Base-by-base conservation (phyloP, 2,329 filamentous ascomycete genomes). In the Penicillium crustosum region DNA sequence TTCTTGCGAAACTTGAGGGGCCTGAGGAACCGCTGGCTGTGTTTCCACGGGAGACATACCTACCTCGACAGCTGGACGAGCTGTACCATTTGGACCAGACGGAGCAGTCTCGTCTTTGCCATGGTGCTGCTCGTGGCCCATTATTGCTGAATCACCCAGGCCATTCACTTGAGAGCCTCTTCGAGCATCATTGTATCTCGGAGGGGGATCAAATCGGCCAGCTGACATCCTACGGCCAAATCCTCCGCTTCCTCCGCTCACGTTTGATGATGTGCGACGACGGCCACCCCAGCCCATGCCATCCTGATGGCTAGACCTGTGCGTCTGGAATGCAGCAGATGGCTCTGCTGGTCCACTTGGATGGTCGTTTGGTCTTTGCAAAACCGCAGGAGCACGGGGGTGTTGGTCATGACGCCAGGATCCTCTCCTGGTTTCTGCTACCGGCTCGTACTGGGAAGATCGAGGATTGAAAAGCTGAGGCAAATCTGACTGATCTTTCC, bases 391-490 rank as follows among this genome's bases (percentile, higher is more conserved):
- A 63, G 93, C 88, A 49, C 89, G 86, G 56, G 85, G 82, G 60
- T 84, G 82, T 54, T 81, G 76, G 53, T 94, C 90, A 55, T 86
- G 84, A 51, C 89, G 85, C 62, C 84, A 78, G 31, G 89, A 86
- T 19, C 85, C 86, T 63, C 91, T 86, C 38, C 92, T 87, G 61
- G 78, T 80, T 55, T 96, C 91, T 52, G 84, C 80, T 4, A 93
- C 93, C 17, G 93, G 92, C 71, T 97, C 93, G 66, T 96, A 96
- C 50, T 91, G 88, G 19, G 93, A 93, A 53, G 91, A 96, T 55
- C 95, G 89, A n/a, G 93, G 96, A 72, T 97, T 97, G 78, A 87
- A 97, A 0, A 97, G 80, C 73, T 97, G 83, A 61, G 85, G 87
- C 12, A 83, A 81, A 55, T 83, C 81, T 0, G 79, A 71, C 36